phyloP scores from a whole-genome alignment of 495 filamentous ascomycete species.

The Pseudevernia furfuracea region DNA sequence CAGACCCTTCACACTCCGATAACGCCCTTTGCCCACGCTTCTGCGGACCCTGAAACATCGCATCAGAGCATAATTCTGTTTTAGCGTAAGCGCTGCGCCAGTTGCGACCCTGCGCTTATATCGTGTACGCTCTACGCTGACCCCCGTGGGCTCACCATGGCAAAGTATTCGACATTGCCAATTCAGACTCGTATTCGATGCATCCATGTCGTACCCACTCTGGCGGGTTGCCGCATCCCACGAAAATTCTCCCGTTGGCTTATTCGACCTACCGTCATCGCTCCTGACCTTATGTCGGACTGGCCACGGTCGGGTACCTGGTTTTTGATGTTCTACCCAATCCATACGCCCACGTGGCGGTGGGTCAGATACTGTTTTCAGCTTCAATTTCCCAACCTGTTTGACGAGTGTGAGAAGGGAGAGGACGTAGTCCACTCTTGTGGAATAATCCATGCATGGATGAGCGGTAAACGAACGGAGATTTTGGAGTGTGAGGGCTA shows the following conservation, averaged over 20 bases:
- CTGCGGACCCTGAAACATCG: slow-evolving; percentile 2
- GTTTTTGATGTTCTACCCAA: neutral
- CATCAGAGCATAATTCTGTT: neutral
- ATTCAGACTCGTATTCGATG: neutral
- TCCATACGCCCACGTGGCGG: slow-evolving; percentile 5
- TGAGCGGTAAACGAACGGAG: neutral
- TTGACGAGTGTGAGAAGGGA: neutral
- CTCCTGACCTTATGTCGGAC: neutral
- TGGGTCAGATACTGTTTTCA: neutral
- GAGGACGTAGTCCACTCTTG: neutral
- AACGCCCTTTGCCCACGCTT: neutral
- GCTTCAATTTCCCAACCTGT: neutral
- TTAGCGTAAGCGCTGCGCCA: neutral
- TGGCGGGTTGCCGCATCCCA: slow-evolving; percentile 2
- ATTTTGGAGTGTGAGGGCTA: neutral
- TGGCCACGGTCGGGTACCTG: neutral
- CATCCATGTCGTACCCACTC: neutral
- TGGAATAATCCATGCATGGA: neutral
- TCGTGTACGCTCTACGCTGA: neutral
- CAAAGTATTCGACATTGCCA: neutral
- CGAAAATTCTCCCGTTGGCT: slow-evolving; percentile 3
- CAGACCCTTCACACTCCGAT: neutral
- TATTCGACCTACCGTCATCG: neutral
- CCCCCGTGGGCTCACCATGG: neutral
- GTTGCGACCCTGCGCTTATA: neutral